Conservation (phyloP, 441 rosid genomes). For the Eruca vesicaria region DNA sequence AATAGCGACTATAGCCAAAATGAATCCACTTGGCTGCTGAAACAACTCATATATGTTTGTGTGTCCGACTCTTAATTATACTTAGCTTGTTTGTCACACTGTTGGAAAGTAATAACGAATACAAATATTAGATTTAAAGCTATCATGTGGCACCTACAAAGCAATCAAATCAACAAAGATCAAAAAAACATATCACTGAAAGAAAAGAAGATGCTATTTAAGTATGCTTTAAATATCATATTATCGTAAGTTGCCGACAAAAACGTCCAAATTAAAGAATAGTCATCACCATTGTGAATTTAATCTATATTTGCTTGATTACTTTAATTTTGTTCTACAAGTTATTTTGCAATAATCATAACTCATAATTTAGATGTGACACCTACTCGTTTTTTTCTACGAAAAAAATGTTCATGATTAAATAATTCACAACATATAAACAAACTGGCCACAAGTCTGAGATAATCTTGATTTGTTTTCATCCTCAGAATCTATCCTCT, state of each 20-base stretch:
- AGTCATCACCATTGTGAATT: slow-evolving; percentile 12
- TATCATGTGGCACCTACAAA: background rate
- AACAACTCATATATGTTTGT: background rate
- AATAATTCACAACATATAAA: slow-evolving; percentile 13
- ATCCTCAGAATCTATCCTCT: background rate
- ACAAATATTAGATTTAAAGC: background rate
- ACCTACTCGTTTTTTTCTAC: slow-evolving; percentile 10
- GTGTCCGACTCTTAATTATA: background rate
- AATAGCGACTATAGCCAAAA: background rate
- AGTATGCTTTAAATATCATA: background rate
- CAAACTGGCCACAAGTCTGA: slow-evolving; percentile 7
- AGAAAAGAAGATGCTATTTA: background rate
- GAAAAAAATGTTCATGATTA: slow-evolving; percentile 8
- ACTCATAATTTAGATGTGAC: slow-evolving; percentile 28
- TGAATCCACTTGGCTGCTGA: slow-evolving; percentile 1
- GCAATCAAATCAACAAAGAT: background rate
- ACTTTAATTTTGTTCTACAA: background rate
- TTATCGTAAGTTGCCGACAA: slow-evolving; percentile 29
- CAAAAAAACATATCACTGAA: background rate
- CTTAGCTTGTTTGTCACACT: background rate
- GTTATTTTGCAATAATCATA: slow-evolving; percentile 22
- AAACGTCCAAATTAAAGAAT: slow-evolving; percentile 21
- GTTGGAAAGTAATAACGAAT: background rate
- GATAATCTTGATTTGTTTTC: background rate
- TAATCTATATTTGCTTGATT: background rate